Evolutionary conservation across 257 asterid genomes (phyloP).

Genomic region (Solanum virginianum): DNA sequence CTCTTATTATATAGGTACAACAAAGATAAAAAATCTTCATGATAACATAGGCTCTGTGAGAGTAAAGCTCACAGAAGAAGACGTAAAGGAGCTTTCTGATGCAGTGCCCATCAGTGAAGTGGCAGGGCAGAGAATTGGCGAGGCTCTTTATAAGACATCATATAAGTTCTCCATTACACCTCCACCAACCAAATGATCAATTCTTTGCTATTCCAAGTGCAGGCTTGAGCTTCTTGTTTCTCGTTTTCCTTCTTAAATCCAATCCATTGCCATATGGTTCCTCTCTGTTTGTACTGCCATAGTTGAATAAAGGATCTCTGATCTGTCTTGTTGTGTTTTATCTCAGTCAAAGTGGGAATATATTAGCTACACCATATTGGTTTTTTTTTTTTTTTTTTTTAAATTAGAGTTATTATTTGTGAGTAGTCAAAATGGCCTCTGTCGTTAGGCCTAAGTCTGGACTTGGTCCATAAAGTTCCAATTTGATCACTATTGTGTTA

Average conservation of each 20-base stretch:
- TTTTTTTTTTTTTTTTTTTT: background rate
- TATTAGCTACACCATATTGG: background rate
- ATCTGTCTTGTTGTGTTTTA: background rate
- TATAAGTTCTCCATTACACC: constrained; percentile 42
- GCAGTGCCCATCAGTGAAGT: constrained; percentile 36
- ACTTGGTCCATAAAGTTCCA: background rate
- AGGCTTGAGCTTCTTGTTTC: background rate
- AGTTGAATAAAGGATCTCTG: background rate
- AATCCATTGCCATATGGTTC: background rate
- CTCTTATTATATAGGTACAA: constrained; percentile 30
- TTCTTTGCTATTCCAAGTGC: background rate
- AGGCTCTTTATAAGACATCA: constrained; percentile 8
- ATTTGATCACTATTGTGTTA: background rate
- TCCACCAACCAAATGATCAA: constrained; percentile 6
- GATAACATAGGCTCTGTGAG: constrained; percentile 41
- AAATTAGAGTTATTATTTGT: background rate
- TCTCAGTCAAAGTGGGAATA: background rate
- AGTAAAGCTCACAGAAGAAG: constrained; percentile 36
- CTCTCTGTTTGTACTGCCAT: background rate
- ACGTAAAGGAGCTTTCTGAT: constrained; percentile 27
- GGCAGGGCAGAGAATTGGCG: constrained; percentile 27
- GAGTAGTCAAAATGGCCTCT: background rate
- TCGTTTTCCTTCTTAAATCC: background rate
- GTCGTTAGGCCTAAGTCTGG: background rate
- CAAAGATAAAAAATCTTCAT: constrained; percentile 39